Conservation (phyloP, 2,329 filamentous ascomycete species). For the Aurifilum marmelostoma region DNA sequence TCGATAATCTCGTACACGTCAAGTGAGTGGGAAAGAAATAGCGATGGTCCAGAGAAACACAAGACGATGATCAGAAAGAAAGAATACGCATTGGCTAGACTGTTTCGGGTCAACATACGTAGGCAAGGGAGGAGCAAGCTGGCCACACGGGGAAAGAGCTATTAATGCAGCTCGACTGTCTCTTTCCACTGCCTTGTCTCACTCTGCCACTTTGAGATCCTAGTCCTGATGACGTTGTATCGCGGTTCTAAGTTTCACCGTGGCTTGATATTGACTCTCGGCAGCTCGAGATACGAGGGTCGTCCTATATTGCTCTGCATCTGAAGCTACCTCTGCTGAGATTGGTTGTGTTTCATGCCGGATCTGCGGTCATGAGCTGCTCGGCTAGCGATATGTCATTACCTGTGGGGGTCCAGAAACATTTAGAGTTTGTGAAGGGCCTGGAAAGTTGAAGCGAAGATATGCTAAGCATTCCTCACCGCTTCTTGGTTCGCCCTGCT, state of each 20-base stretch:
- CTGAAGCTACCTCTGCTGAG: neutral
- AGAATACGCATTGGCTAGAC: neutral
- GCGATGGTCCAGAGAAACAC: neutral
- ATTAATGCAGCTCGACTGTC: neutral
- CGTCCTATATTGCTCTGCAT: neutral
- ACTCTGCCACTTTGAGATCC: neutral
- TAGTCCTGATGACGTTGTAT: slow-evolving; percentile 6
- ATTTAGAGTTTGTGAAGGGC: neutral
- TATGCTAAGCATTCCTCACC: neutral
- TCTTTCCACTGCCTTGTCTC: neutral
- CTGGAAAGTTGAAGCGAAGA: neutral
- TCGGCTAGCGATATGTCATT: neutral
- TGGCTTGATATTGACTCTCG: neutral
- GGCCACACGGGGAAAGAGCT: neutral
- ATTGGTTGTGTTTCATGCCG: neutral
- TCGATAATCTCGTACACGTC: neutral
- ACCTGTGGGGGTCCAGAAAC: too few species aligned
- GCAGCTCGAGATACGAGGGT: neutral
- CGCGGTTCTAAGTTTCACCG: neutral
- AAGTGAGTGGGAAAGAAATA: neutral
- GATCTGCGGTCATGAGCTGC: neutral
- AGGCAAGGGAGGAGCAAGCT: neutral
- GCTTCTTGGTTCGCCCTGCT: neutral
- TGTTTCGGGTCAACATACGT: neutral
- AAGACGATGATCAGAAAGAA: neutral